These are phyloP conservation scores for Aspergillus udagawae DNA, from an alignment of 2,329 filamentous ascomycete species.

Conservation along the genomic window DNA sequence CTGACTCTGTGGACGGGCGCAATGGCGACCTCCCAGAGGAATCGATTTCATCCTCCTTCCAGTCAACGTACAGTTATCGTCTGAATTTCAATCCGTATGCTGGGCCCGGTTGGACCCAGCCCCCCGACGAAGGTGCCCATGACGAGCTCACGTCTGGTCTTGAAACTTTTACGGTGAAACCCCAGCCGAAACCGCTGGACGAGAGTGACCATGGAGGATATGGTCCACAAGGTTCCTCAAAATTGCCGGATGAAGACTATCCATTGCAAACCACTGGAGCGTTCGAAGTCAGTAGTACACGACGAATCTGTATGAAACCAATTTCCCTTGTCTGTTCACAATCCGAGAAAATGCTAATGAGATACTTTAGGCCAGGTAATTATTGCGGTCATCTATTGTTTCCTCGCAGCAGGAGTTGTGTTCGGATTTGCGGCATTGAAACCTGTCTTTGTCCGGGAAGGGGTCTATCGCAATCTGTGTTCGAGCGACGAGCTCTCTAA, in stretches of 20 bases:
- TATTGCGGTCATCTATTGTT: slow-evolving; percentile 66
- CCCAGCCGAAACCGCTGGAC: slow-evolving; percentile 17
- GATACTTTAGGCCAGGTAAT: slow-evolving; percentile 59
- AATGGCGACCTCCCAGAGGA: slow-evolving; percentile 30
- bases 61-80: slow-evolving; percentile 30
- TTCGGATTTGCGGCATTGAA: slow-evolving; percentile 86
- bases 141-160: slow-evolving; percentile 25
- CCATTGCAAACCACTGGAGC: slow-evolving; percentile 35
- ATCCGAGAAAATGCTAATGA: slow-evolving; percentile 6
- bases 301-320: slow-evolving; percentile 46
- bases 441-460: slow-evolving; percentile 69
- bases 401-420: slow-evolving; percentile 72
- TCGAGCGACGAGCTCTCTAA: slow-evolving; percentile 49
- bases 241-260: slow-evolving; percentile 14
- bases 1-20: slow-evolving; percentile 21
- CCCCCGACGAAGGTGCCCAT: slow-evolving; percentile 22
- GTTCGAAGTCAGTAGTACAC: slow-evolving; percentile 53
- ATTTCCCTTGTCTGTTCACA: slow-evolving; percentile 2
- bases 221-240: slow-evolving; percentile 8
- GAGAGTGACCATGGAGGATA: slow-evolving; percentile 8
- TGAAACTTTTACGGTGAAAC: slow-evolving; percentile 16
- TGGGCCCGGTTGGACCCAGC: slow-evolving; percentile 35
- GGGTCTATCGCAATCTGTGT: slow-evolving; percentile 66
- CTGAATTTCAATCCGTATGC: slow-evolving; percentile 43
- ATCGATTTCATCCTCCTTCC: slow-evolving; percentile 32